A percentile compares a stretch with the other conserved stretches of the same genome.
Evolutionary conservation across 352 stramenopile genomes (phyloP).

Genomic region (Halophytophthora batemanensis): DNA sequence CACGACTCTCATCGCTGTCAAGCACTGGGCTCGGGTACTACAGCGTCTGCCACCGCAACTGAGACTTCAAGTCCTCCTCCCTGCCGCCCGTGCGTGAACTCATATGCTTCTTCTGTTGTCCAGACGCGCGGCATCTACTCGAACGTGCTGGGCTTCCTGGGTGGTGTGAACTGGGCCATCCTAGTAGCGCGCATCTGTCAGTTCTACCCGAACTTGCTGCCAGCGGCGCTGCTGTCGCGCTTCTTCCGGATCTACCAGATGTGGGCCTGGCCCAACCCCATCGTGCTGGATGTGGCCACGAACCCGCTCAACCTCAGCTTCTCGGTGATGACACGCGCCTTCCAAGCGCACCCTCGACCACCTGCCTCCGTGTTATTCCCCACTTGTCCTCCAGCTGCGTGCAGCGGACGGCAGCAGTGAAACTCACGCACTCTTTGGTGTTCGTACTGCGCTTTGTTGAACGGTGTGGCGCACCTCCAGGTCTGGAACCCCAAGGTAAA

Average conservation of each 20-base stretch:
- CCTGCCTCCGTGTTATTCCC: not conserved
- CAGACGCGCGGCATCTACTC: slow-evolving; percentile 95
- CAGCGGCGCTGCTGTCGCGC: slow-evolving; percentile 84
- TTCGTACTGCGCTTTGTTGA: slow-evolving; percentile 8
- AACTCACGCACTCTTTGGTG: slow-evolving; percentile 3
- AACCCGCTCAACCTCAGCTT: slow-evolving; percentile 57
- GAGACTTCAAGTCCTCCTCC: slow-evolving; percentile 1
- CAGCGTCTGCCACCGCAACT: not conserved
- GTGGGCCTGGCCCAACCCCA: slow-evolving; percentile 96
- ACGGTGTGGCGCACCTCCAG: slow-evolving; percentile 22
- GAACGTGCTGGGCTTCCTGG: slow-evolving; percentile 98
- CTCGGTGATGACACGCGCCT: slow-evolving; percentile 42
- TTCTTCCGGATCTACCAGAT: slow-evolving; percentile 96
- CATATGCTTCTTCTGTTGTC: not conserved
- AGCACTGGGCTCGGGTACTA: slow-evolving; percentile 85
- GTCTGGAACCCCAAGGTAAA: slow-evolving; percentile 90
- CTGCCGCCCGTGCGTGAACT: slow-evolving; percentile 10
- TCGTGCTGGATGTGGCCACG: slow-evolving; percentile 73
- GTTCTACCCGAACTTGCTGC: slow-evolving; percentile 83
- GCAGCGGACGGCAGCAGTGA: not conserved
- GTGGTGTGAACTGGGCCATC: slow-evolving; percentile 98
- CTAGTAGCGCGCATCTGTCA: slow-evolving; percentile 95
- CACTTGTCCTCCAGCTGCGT: not conserved
- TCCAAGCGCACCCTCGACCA: slow-evolving; percentile 1
- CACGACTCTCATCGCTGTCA: slow-evolving; percentile 89